These are phyloP conservation scores for Cladosporium sp. DNA, from an alignment of 2,329 filamentous ascomycete genomes.

Conservation along the genomic window DNA sequence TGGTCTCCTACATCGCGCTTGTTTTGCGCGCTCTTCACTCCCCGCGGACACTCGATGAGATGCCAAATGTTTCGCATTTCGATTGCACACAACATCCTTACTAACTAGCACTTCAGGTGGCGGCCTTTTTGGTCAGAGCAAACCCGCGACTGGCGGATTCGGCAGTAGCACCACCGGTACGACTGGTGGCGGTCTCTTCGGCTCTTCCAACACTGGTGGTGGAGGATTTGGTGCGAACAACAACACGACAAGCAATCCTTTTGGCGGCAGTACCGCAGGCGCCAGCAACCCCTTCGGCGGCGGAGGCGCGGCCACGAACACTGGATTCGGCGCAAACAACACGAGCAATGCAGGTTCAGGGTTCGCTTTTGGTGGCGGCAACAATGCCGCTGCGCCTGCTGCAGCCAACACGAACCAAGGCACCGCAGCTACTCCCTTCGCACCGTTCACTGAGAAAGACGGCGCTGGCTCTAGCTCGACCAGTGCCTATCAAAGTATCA, in stretches of 20 bases:
- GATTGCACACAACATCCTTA: conserved; percentile 30
- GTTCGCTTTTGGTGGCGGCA: conserved; percentile 31
- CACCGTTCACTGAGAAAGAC: conserved; percentile 70
- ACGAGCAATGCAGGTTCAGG: conserved; percentile 34
- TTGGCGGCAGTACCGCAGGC: conserved; percentile 45
- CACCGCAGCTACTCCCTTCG: conserved; percentile 62
- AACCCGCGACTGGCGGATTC: conserved; percentile 30
- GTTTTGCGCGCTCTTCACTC: too few relatives aligned
- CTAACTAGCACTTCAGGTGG: conserved; percentile 28
- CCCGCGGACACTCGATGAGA: too few relatives aligned
- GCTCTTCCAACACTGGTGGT: conserved; percentile 18
- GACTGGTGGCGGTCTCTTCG: conserved; percentile 25
- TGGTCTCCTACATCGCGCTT: too few relatives aligned
- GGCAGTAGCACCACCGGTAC: conserved; percentile 27
- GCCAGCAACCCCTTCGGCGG: conserved; percentile 26
- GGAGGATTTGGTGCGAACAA: conserved; percentile 39
- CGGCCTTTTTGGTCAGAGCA: conserved; percentile 35
- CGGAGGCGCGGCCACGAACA: conserved; percentile 34
- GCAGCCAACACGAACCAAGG: conserved; percentile 54
- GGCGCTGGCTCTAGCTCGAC: conserved; percentile 51
- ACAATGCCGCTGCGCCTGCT: conserved; percentile 48
- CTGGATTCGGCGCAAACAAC: conserved; percentile 40
- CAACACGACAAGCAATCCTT: conserved; percentile 31
- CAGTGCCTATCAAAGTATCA: conserved; percentile 71
- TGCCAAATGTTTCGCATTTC: conserved; percentile 32